Evolutionary conservation across 805 yeast genomes (phyloP), one percentile per base, ranked within the genome.

Genomic region (Saccharomycopsis synnaedendra): DNA sequence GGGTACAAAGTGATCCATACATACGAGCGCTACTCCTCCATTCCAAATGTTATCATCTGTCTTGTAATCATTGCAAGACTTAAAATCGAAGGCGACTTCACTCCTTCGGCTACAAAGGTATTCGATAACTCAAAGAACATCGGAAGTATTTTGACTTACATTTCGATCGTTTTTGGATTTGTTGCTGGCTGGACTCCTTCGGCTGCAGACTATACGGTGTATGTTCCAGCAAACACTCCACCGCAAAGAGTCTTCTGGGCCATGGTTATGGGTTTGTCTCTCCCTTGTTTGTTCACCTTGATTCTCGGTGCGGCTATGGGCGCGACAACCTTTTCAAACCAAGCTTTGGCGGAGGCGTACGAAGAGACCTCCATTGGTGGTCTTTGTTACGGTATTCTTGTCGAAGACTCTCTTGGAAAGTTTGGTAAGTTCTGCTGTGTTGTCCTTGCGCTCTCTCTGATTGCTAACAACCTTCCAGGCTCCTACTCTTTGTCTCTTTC

Each of bases 161-260:
- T 96, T 60, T 82, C 88, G 62, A 66, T 93, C 40, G 64, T 84
- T 53, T 88, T 77, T 58, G 96, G 96, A 54, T 88, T 82, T 60
- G 94, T 95, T 44, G 78, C 95, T 46, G 96, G 96, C 53, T 88
- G 97, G 97, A 78, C 94, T 47, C 82, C 96, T 11, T 85, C 81
- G 57, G 93, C 96, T 31, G 78, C 95, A 43, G 97, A 88, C 66
- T 89, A 88, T 67, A 85, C 95, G 42, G 88, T 83, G 39, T 89
- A 86, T 69, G 86, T 83, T 74, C 85, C 84, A 55, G 68, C 75
- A 58, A 72, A 75, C 58, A 77, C 81, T 54, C 75, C 74, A 63
- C 68, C 76, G 42, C 54, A 56, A 60, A 80, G 70, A 61, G 70
- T 86, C 47, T 87, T 86, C 68, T 63, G 74, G 48, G 73, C 79